These are phyloP conservation scores for Eimeria sp. DNA, from an alignment of 169 alveolate species.

Conservation along the genomic window DNA sequence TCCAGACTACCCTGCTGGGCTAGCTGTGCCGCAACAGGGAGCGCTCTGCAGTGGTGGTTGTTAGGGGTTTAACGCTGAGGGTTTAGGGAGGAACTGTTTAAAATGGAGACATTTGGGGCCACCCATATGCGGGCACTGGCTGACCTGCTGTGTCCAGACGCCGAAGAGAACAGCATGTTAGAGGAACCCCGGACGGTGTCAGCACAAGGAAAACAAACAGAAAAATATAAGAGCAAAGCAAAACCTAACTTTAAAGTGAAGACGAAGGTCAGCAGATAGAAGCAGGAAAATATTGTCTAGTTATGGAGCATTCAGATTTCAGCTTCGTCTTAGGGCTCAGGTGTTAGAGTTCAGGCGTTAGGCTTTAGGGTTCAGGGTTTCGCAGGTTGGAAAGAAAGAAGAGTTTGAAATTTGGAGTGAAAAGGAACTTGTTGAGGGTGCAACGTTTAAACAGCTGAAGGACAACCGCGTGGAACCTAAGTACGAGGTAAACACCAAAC, in stretches of 20 bases:
- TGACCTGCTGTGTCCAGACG: constrained; percentile 57
- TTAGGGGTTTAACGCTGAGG: not conserved
- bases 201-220: not conserved
- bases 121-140: constrained; percentile 51
- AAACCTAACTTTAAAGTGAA: constrained; percentile 44
- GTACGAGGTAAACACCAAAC: constrained; percentile 52
- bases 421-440: constrained; percentile 10
- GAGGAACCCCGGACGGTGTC: not conserved
- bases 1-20: too few relatives aligned
- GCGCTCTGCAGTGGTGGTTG: too few relatives aligned
- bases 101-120: constrained; percentile 31
- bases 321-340: too few relatives aligned
- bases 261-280: constrained; percentile 21
- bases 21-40: too few relatives aligned
- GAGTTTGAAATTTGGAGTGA: constrained; percentile 28
- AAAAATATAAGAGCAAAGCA: constrained; percentile 41
- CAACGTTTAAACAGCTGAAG: not conserved
- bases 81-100: not conserved
- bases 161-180: not conserved
- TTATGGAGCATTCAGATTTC: too few relatives aligned
- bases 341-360: constrained; percentile 11
- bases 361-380: constrained; percentile 39
- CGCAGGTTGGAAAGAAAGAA: not conserved
- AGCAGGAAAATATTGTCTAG: not conserved
- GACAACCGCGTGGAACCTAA: constrained; percentile 35